phyloP scores from a whole-genome alignment of 257 asterid species.

The Solanum habrochaites region DNA sequence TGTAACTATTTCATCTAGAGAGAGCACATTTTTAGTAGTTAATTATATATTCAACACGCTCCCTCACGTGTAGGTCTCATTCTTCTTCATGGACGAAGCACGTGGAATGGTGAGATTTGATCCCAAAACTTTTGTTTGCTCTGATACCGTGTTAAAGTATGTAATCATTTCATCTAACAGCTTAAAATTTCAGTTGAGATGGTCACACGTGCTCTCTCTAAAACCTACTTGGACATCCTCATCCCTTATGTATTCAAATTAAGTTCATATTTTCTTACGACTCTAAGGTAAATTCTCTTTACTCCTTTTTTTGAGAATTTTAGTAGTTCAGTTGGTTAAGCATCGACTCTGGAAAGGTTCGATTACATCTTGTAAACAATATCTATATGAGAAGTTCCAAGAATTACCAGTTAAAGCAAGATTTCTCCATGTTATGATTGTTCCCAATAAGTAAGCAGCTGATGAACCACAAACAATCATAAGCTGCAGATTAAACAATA shows the following conservation, averaged over 20 bases:
- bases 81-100: background rate
- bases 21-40: background rate
- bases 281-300: background rate
- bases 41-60: background rate
- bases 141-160: background rate
- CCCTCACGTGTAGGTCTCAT: background rate
- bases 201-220: background rate
- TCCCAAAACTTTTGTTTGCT: fast-evolving
- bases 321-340: background rate
- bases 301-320: background rate
- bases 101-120: background rate
- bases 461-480: slow-evolving; percentile 84
- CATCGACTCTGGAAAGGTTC: background rate
- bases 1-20: background rate
- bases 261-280: background rate
- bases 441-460: slow-evolving; percentile 47
- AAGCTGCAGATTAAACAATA: slow-evolving; percentile 32
- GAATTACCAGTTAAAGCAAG: slow-evolving; percentile 62
- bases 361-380: background rate
- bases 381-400: background rate
- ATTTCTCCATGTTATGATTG: slow-evolving; percentile 61
- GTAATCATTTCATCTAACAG: background rate
- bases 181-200: background rate
- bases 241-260: background rate
- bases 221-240: background rate